Evolutionary conservation across 768 basidiomycete genomes (phyloP).

Genomic region (Collybiopsis luxurians): DNA sequence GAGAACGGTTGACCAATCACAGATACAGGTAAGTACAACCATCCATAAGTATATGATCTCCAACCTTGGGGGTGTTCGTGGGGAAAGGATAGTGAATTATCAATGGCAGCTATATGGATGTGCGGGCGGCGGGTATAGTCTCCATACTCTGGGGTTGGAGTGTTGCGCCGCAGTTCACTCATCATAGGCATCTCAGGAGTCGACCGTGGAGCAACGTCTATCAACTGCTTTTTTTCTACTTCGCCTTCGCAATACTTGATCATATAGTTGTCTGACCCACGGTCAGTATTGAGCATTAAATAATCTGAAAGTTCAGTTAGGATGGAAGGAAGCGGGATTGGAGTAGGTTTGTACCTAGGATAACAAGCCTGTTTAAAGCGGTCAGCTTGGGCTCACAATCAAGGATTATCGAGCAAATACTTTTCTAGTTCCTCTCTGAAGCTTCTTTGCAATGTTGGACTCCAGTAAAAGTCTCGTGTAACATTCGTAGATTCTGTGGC

Average conservation of each 20-base stretch:
- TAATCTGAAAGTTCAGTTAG: constrained; percentile 51
- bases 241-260: constrained; percentile 85
- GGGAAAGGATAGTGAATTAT: constrained; percentile 90
- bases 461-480: constrained; percentile 79
- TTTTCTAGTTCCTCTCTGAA: constrained; percentile 90
- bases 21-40: constrained; percentile 84
- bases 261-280: constrained; percentile 70
- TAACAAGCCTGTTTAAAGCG: constrained; percentile 60
- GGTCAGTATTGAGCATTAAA: constrained; percentile 91
- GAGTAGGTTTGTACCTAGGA: constrained; percentile 55
- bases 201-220: constrained; percentile 76
- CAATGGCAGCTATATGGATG: constrained; percentile 90
- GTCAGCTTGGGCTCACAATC: no score
- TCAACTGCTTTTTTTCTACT: constrained; percentile 66
- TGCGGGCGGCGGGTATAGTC: constrained; percentile 69
- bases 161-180: constrained; percentile 58
- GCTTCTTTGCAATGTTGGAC: constrained; percentile 67
- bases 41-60: constrained; percentile 83
- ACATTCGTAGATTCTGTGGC: constrained; percentile 55
- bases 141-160: constrained; percentile 28
- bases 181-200: constrained; percentile 69
- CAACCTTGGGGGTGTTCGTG: constrained; percentile 83
- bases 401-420: constrained; percentile 35
- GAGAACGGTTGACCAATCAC: constrained; percentile 85
- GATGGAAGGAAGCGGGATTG: background rate